Base-by-base conservation (phyloP, 2,329 filamentous ascomycete species). In the Monosporascus sp. region DNA sequence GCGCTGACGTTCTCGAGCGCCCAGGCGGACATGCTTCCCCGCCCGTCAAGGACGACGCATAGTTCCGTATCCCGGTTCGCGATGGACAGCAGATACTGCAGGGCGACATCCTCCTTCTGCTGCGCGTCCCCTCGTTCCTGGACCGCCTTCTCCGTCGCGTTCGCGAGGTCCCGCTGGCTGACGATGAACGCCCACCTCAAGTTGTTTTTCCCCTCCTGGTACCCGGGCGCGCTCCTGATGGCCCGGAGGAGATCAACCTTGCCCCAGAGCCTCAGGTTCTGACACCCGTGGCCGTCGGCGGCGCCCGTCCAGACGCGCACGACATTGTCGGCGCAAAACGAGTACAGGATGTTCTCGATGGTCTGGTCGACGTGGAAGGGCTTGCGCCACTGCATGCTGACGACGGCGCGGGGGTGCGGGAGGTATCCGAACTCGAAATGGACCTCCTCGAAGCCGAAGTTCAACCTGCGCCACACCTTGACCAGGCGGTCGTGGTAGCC, bases 371-470 rank as follows among this genome's bases (percentile, higher is more conserved):
- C 74, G 65, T 94, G 84, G 57, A 84, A 82, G 6, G 90, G 89
- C 57, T 84, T 83, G 47, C 90, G 86, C 95, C 95, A 99, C 67
- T 93, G 86, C 55, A 96, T 73, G 55, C 83, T 85, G 3, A 89
- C 93, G n/a, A 99, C 85, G 1, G 86, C 73, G 26, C 82, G 78
- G 1, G 91, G 89, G 68, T 99, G 94, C n/a, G 85, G 78, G 2
- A 99, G 82, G 70, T 97, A 97, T 28, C 86, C 86, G 63, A 96
- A 86, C 63, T 97, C 93, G 70, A 97, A 97, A 53, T 88, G 81
- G 40, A 91, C 87, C 61, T 95, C 88, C 54, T 91, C 87, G 1
- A 84, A 81, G 15, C 91, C 91, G 66, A 93, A 97, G 8, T 88
- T 88, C 24, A 96, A 75, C 51, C 93, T 82, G 58, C 91, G 84